Evolutionary conservation across 805 yeast genomes (phyloP).

Genomic region (Nakazawaea wickerhamii): DNA sequence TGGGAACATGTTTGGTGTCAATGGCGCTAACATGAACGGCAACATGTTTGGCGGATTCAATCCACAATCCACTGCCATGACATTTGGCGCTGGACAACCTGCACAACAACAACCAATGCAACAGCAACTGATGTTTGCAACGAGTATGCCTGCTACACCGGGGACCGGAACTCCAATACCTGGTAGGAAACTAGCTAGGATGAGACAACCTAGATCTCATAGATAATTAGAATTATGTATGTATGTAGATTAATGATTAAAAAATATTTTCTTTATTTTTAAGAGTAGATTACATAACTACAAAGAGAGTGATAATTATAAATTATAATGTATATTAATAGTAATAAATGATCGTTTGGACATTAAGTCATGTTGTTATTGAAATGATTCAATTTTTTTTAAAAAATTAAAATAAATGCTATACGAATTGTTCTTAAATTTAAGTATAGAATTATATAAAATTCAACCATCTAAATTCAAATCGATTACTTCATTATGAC

Average conservation of each 20-base stretch:
- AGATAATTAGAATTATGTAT: constrained; percentile 4
- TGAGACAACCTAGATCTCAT: constrained; percentile 12
- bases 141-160: background rate
- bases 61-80: background rate
- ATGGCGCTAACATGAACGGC: background rate
- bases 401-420: background rate
- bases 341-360: too few species aligned
- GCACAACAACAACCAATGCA: background rate
- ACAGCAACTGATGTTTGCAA: background rate
- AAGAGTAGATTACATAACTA: too few species aligned
- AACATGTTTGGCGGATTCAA: constrained; percentile 4
- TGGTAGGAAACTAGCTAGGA: constrained; percentile 6
- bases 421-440: background rate
- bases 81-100: constrained; percentile 5
- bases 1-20: constrained; percentile 6
- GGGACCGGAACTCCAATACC: constrained; percentile 8
- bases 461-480: constrained; percentile 5
- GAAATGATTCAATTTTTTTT: background rate
- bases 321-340: background rate
- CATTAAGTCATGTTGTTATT: too few species aligned
- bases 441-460: background rate
- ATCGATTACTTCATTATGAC: constrained; percentile 2
- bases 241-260: too few species aligned
- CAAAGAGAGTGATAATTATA: too few species aligned
- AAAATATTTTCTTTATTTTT: too few species aligned